These are phyloP conservation scores for Leishmania arabica DNA, from an alignment of 208 protist species.

Conservation along the genomic window DNA sequence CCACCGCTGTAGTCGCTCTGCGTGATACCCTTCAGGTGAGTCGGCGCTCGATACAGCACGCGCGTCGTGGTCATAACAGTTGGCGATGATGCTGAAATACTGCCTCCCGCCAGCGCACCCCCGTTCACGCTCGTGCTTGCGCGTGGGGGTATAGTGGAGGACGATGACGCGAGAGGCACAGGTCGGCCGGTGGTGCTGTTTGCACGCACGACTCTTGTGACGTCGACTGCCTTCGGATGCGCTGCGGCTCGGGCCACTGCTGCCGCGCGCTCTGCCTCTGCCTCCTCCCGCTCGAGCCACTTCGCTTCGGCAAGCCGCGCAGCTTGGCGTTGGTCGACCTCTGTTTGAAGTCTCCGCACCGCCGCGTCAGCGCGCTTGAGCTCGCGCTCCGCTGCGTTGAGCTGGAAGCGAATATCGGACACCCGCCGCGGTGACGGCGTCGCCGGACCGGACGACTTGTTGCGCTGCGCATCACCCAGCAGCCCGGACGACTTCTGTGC, in stretches of 20 bases:
- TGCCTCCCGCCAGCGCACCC: background rate
- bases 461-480: background rate
- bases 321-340: conserved; percentile 43
- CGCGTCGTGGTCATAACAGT: conserved; percentile 7
- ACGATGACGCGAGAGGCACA: background rate
- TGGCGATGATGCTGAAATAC: background rate
- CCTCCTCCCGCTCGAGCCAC: conserved; percentile 17
- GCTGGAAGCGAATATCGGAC: conserved; percentile 35
- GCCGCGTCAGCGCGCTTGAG: conserved; percentile 39
- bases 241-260: conserved; percentile 10
- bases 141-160: background rate
- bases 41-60: conserved; percentile 23
- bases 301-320: conserved; percentile 36
- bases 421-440: conserved; percentile 5
- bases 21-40: conserved; percentile 35
- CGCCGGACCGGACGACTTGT: background rate
- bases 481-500: conserved; percentile 13
- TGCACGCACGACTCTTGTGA: background rate
- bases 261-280: conserved; percentile 3
- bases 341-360: conserved; percentile 39
- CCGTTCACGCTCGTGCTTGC: background rate
- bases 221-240: background rate
- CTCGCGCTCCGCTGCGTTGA: conserved; percentile 46
- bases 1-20: conserved; percentile 59
- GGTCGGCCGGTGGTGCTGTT: background rate